A percentile compares a stretch with the other conserved stretches of the same genome.
phyloP scores from a whole-genome alignment of 805 yeast species.

The Soucietia sequanensis region DNA sequence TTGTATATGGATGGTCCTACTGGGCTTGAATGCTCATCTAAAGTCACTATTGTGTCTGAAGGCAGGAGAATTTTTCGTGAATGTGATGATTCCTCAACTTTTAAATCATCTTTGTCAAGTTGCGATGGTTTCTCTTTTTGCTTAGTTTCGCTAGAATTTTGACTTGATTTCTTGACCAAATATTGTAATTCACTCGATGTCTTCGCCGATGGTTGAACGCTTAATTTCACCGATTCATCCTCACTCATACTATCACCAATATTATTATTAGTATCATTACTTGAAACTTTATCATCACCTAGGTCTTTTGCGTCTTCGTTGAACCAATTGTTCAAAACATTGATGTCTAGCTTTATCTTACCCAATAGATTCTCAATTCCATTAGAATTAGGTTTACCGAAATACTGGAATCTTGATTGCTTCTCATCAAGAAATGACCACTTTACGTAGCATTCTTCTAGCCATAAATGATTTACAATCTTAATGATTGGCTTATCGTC shows the following conservation, averaged over 20 bases:
- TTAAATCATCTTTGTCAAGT: constrained; percentile 2
- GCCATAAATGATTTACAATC: constrained; percentile 80
- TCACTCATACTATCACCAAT: constrained; percentile 30
- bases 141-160: not conserved
- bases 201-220: constrained; percentile 8
- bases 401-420: constrained; percentile 45
- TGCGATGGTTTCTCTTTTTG: not conserved
- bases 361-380: constrained; percentile 51
- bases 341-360: constrained; percentile 42
- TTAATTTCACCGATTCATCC: too few species aligned
- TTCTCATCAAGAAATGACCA: constrained; percentile 55
- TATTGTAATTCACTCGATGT: not conserved
- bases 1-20: constrained; percentile 1
- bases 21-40: constrained; percentile 1
- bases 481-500: constrained; percentile 33
- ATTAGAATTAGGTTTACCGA: constrained; percentile 37
- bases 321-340: constrained; percentile 42
- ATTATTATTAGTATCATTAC: constrained; percentile 18
- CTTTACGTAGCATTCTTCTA: constrained; percentile 69
- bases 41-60: constrained; percentile 13
- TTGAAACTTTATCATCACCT: constrained; percentile 7
- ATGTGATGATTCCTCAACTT: constrained; percentile 11
- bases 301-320: constrained; percentile 11
- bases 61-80: too few species aligned
- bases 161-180: not conserved